These are phyloP conservation scores for Anethum foeniculum DNA, from an alignment of 140 eudicot genomes.

Conservation along the genomic window DNA sequence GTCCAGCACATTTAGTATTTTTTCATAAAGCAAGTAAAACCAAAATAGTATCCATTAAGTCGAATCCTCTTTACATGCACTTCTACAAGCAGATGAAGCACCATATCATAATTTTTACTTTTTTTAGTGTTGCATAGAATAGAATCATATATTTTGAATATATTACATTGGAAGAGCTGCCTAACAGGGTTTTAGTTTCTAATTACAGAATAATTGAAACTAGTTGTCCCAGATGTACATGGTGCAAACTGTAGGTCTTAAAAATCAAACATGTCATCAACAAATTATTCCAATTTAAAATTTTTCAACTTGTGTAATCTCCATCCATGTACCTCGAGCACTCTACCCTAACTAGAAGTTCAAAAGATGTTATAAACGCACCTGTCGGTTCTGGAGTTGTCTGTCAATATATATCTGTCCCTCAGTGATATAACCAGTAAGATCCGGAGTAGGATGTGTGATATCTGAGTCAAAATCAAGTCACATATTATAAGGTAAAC, in stretches of 20 bases:
- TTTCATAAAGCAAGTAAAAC: neutral
- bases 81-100: conserved; percentile 1
- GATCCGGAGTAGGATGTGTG: conserved; percentile 99
- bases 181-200: neutral
- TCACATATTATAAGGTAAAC: neutral
- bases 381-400: conserved; percentile 97
- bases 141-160: neutral
- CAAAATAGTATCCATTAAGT: neutral
- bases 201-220: neutral
- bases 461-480: conserved; percentile 50
- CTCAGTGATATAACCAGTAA: conserved; percentile 96
- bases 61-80: neutral
- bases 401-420: conserved; percentile 97
- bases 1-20: neutral
- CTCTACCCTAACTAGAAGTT: neutral
- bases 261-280: neutral
- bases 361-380: conserved; percentile 9
- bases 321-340: neutral
- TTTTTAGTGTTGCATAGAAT: neutral
- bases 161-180: neutral
- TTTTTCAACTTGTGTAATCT: neutral
- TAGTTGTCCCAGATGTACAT: neutral
- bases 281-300: neutral
- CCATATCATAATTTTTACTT: neutral
- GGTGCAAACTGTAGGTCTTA: neutral